Evolutionary conservation across 495 filamentous ascomycete genomes (phyloP), one percentile per base, ranked within the genome.

Genomic region (Umbilicaria muhlenbergii): DNA sequence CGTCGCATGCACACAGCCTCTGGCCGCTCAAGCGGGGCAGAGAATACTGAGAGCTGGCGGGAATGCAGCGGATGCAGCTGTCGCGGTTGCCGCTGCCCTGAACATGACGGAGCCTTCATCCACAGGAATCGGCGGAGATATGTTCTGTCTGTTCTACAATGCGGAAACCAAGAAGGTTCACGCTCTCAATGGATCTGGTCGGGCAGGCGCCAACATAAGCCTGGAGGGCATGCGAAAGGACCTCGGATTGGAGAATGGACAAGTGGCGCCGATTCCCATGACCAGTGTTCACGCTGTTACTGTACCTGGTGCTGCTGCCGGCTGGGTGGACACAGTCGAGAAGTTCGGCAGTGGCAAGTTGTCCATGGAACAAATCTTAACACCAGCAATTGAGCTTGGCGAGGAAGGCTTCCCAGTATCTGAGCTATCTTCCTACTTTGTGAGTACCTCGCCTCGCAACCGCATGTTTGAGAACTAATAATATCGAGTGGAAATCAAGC

Each of bases 121-220:
- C 0, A 96, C 91, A 3, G 91, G 91, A n/a, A 94, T 98, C 48
- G 91, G 92, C 46, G 91, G 91, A 31, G 91, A 98, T 63, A 86
- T 94, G 78, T 98, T 98, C 69, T 93, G 86, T 58, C 78, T 98
- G 10, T 96, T 78, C 70, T 96, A 92, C 64, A 71, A 86, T 54
- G 81, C 83, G 39, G 74, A 81, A 50, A 89, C 79, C 0, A 80
- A 79, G 52, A 83, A 80, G 45, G 75, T 95, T 11, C 79, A 77
- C 46, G 82, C 84, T 8, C 61, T 98, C 48, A 98, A 98, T 61
- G 92, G 88, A 19, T 94, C 87, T 1, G 91, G 91, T 13, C 75
- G 92, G 15, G 77, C 86, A 3, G 77, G 83, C 2, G 66, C 58
- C n/a, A 73, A 74, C 16, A 75, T 63, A 32, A 83, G 81, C 0